Evolutionary conservation across 2,329 filamentous ascomycete species (phyloP), one percentile per base, ranked within the genome.

Genomic region (Ceratocystis alfenasii): DNA sequence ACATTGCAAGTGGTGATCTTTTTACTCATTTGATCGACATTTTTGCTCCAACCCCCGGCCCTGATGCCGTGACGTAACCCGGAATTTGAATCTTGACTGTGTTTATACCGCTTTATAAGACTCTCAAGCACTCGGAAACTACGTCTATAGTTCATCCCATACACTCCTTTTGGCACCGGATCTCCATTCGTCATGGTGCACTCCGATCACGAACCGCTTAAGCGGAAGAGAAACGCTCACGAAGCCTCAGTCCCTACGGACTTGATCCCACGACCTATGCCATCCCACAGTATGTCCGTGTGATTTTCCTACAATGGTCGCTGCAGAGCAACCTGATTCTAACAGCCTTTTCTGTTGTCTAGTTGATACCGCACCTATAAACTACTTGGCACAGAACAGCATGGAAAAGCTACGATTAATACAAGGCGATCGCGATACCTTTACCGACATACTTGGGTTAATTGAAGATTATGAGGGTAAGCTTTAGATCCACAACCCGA

Each of bases 391-490:
- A 15, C 78, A 76, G 67, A 74, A 76, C 20, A 77, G 74, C 62
- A 62, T 72, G n/a, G 75, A 77, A 25, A 79, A 76, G 66, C 73
- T 84, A 50, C 76, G 74, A 63, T 75, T 85, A 55, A 75, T 85
- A 59, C 79, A 82, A 65, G 80, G 79, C 45, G 81, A 84, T 66
- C 71, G 73, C 65, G 89, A 92, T 71, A 87, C 83, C 10, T 87
- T 95, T 71, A 82, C 84, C 12, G 86, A 88, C 70, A 84, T 94
- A 65, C 76, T 94, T 60, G 79, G 83, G 50, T 80, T 92, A 68
- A 83, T 95, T 67, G 82, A 82, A 72, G 87, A 91, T 70, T 95
- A 95, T 75, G 89, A 92, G 77, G 80, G 82, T 82, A 73, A 67
- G 73, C 65, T 36, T 59, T 5, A 7, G 3, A n/a, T n/a, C 22